A percentile compares a stretch with the other conserved stretches of the same genome.
Conservation (phyloP, 2,329 filamentous ascomycete species). For the Aspergillus sp. region DNA sequence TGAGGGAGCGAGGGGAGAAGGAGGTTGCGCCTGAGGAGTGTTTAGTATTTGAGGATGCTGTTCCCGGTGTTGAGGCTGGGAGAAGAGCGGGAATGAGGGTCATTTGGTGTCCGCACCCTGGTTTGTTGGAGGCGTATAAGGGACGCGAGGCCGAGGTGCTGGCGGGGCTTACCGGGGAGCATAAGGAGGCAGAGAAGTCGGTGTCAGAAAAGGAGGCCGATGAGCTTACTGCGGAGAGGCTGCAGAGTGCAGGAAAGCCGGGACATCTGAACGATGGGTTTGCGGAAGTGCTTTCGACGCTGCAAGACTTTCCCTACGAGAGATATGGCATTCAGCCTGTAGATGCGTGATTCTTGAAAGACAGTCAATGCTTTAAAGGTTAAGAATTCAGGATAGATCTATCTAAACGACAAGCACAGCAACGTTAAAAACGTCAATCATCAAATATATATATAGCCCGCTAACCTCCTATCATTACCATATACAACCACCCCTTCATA, state of each 20-base stretch:
- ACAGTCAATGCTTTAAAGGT: not conserved
- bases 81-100: conserved; percentile 92
- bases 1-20: conserved; percentile 57
- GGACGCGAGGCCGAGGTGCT: conserved; percentile 79
- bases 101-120: conserved; percentile 85
- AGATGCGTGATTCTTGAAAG: conserved; percentile 3
- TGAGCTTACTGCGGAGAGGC: conserved; percentile 35
- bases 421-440: not conserved
- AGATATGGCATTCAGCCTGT: conserved; percentile 55
- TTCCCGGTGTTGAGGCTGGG: conserved; percentile 88
- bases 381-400: not conserved
- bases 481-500: not conserved
- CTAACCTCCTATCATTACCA: not conserved
- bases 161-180: conserved; percentile 75
- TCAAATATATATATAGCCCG: not conserved
- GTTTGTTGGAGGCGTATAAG: conserved; percentile 70
- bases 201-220: conserved; percentile 40
- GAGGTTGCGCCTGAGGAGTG: conserved; percentile 80
- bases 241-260: conserved; percentile 47
- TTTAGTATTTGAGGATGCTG: conserved; percentile 93
- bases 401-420: not conserved
- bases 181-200: conserved; percentile 54
- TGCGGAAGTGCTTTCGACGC: conserved; percentile 51
- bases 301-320: conserved; percentile 62
- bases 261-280: conserved; percentile 63